Evolutionary conservation across 1,284 basidiomycete species (phyloP).

Genomic region (Naganishia cerealis): DNA sequence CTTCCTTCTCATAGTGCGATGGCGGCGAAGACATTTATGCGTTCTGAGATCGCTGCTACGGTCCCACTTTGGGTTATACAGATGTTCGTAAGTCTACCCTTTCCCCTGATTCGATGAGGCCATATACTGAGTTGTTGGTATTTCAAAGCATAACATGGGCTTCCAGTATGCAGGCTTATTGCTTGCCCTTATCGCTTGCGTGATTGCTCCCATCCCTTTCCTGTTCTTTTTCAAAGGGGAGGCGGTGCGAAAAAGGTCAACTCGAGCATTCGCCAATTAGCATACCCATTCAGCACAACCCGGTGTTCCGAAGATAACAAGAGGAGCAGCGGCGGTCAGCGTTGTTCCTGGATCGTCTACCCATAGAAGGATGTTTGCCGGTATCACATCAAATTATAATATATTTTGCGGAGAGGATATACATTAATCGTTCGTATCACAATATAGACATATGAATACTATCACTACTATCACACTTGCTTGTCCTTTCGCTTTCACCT

Average conservation of each 20-base stretch:
- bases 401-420: too few species aligned
- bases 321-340: too few species aligned
- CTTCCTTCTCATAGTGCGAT: constrained; percentile 41
- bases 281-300: background rate
- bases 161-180: constrained; percentile 45
- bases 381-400: too few species aligned
- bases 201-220: constrained; percentile 45
- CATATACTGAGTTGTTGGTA: background rate
- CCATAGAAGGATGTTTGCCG: too few species aligned
- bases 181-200: constrained; percentile 41
- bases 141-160: constrained; percentile 37
- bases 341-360: too few species aligned
- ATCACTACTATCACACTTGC: too few species aligned
- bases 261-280: constrained; percentile 4
- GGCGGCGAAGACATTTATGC: constrained; percentile 58
- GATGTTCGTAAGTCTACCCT: constrained; percentile 37
- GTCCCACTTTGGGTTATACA: constrained; percentile 46
- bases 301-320: too few species aligned
- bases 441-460: too few species aligned
- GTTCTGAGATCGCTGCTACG: constrained; percentile 54
- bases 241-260: constrained; percentile 33
- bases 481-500: too few species aligned
- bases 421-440: too few species aligned
- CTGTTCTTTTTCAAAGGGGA: constrained; percentile 49
- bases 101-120: background rate